Base-by-base conservation (phyloP, 768 basidiomycete species). In the Mycena polygramma region DNA sequence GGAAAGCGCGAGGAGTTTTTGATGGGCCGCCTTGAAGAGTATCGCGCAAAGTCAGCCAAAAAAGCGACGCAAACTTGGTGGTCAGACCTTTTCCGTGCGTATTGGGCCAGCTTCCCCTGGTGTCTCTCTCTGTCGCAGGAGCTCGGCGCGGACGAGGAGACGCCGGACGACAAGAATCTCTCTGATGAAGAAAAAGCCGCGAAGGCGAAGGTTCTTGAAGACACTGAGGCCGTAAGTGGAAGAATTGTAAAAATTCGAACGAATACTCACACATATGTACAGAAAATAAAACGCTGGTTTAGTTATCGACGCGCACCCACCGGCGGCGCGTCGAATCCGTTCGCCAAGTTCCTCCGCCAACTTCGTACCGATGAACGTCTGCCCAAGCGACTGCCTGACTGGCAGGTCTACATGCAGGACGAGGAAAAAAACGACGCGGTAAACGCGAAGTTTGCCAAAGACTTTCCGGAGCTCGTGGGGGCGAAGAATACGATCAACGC, bases 351-450 rank as follows among this genome's bases (percentile, higher is more conserved):
- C 13, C 41, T 43, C 17, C 41, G 17, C 13, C 41, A 43, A 43
- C 41, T 43, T 13, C 58, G 14, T 5, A 7, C 9, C 26, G 58
- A 60, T 4, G 58, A 48, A 10, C 43, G 19, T 11, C 19, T 1
- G 36, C 55, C 55, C 7, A 39, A 22, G 36, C 24, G 58, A 3
- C 26, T 60, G 14, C 17, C 14, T 4, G 17, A n/a, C 24, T 60
- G 20, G 8, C 58, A 60, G 20, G 41, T 36, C 4, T 60, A 48
- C 15, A 60, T 60, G 58, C 43, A 48, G 45, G 58, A 46, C 8
- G 58, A 48, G 8, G 45, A 60, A 17, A 46, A 60, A 20, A 60
- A 60, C 7, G 45, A 14, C 3, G 20, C 35, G 14, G 19, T 60
- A 7, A 48, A 60, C 37, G 15, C 24, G 6, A 9, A 20, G 7